phyloP scores from a whole-genome alignment of 1,284 basidiomycete genomes.

The Pyrrhoderma lamaoense region DNA sequence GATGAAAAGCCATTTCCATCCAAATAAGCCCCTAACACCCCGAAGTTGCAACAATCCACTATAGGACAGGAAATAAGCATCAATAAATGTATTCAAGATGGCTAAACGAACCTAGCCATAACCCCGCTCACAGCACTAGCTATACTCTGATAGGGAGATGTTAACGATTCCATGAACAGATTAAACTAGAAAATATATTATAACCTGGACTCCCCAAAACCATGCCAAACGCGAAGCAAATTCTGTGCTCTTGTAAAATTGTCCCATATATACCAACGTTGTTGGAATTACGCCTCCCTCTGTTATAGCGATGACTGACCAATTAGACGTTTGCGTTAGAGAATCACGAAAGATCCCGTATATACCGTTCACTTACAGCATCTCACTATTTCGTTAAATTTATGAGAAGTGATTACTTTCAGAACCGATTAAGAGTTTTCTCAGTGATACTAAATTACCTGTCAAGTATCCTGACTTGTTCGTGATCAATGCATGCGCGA shows the following conservation, averaged over 20 bases:
- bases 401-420: too few relatives aligned
- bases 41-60: conserved; percentile 30
- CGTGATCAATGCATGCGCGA: conserved; percentile 30
- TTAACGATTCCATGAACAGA: not conserved
- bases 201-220: conserved; percentile 32
- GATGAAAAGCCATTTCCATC: conserved; percentile 36
- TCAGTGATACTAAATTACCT: conserved; percentile 19
- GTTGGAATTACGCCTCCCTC: conserved; percentile 35
- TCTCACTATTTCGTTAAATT: too few relatives aligned
- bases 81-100: not conserved
- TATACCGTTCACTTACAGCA: conserved; percentile 23
- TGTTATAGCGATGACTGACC: conserved; percentile 32
- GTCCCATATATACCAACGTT: conserved; percentile 33
- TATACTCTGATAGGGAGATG: conserved; percentile 21
- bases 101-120: conserved; percentile 24
- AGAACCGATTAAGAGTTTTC: not conserved
- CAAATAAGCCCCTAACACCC: conserved; percentile 30
- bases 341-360: too few relatives aligned
- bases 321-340: not conserved
- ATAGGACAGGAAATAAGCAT: not conserved
- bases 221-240: conserved; percentile 32
- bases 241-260: conserved; percentile 33
- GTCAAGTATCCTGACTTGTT: conserved; percentile 31
- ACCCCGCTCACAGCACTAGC: conserved; percentile 33
- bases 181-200: not conserved